Evolutionary conservation across 345 rosid species (phyloP).

Genomic region (Melaleuca alternifolia): DNA sequence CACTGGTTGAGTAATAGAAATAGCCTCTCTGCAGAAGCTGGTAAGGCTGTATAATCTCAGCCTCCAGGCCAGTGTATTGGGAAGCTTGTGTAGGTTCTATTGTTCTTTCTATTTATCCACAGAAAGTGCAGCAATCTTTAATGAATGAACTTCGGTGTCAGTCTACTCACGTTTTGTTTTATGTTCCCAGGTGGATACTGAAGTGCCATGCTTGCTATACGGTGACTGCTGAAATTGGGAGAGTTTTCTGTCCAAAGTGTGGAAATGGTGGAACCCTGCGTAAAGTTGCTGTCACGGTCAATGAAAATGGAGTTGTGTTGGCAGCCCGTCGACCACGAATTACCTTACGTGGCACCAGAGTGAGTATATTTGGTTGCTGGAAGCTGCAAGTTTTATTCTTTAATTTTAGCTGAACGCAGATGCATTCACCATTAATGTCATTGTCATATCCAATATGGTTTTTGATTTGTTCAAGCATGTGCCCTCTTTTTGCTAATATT

Average conservation of each 20-base stretch:
- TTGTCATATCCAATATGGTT: background rate
- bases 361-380: slow-evolving; percentile 4
- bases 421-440: background rate
- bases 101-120: background rate
- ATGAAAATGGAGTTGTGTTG: slow-evolving; percentile 62
- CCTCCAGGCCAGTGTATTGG: background rate
- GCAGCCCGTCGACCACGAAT: slow-evolving; percentile 61
- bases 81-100: background rate
- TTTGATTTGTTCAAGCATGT: background rate
- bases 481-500: background rate
- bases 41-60: background rate
- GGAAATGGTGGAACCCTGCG: slow-evolving; percentile 94
- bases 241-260: slow-evolving; percentile 85
- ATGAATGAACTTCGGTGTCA: background rate
- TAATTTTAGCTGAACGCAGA: background rate
- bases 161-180: background rate
- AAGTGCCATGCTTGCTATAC: slow-evolving; percentile 95
- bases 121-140: background rate
- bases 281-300: slow-evolving; percentile 75
- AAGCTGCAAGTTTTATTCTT: background rate
- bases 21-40: background rate
- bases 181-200: slow-evolving; percentile 67
- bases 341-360: slow-evolving; percentile 75
- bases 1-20: background rate
- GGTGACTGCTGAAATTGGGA: slow-evolving; percentile 74